phyloP scores from a whole-genome alignment of 2,329 filamentous ascomycete genomes.

The Magnaporthiopsis incrustans region DNA sequence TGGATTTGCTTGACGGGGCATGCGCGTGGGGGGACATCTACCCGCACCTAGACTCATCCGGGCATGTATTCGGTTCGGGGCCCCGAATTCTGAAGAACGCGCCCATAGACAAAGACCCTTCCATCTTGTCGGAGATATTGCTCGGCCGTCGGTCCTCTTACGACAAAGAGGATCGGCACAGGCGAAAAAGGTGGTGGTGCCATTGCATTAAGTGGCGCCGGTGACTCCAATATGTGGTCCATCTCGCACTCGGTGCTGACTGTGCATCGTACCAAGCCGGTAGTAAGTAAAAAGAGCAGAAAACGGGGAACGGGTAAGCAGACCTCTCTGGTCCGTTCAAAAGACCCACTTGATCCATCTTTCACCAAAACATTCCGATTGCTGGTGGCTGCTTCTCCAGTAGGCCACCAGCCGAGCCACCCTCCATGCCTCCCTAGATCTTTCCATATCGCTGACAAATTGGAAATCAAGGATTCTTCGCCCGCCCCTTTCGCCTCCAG shows the following conservation, averaged over 20 bases:
- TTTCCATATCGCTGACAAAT: slow-evolving; percentile 18
- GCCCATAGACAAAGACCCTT: neutral
- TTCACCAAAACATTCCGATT: no score
- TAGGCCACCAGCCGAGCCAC: no score
- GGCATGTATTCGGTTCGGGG: no score
- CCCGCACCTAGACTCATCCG: no score
- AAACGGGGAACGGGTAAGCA: neutral
- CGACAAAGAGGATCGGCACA: neutral
- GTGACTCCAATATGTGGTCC: neutral
- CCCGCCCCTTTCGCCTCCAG: slow-evolving; percentile 8
- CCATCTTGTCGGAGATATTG: neutral
- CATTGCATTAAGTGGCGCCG: neutral
- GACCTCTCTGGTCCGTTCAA: no score
- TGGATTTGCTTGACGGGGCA: neutral
- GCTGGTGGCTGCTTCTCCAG: neutral
- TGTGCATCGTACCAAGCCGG: neutral
- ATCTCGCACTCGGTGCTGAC: neutral
- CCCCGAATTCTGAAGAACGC: neutral
- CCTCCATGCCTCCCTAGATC: neutral
- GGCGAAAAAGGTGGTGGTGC: neutral
- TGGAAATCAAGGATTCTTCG: slow-evolving; percentile 13
- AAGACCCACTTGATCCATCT: no score
- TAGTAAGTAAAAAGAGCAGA: neutral
- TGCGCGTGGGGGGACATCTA: neutral
- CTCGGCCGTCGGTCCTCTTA: neutral